Percentiles rank a stretch among this genome's conserved stretches.
phyloP scores from a whole-genome alignment of 2,329 filamentous ascomycete genomes.

The Aspergillus fumigatiaffinis region DNA sequence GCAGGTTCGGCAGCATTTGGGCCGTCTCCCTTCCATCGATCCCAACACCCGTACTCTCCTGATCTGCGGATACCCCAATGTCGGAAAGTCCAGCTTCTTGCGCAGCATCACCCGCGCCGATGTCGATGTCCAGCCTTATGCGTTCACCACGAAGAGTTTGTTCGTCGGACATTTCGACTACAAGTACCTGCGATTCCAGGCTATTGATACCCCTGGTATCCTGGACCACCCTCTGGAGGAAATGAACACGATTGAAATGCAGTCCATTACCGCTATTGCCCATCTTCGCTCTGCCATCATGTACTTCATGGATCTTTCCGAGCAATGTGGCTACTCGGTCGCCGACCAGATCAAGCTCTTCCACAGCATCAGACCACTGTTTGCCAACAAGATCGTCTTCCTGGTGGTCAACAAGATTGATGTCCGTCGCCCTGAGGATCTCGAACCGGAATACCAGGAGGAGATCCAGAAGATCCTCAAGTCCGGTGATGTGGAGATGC shows the following conservation, averaged over 20 bases:
- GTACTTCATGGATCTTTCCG: conserved; percentile 97
- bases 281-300: conserved; percentile 92
- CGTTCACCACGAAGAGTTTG: conserved; percentile 95
- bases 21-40: conserved; percentile 96
- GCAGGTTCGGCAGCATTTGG: conserved; percentile 93
- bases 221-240: conserved; percentile 95
- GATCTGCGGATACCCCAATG: conserved; percentile 96
- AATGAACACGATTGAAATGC: conserved; percentile 99
- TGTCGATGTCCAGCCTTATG: conserved; percentile 95
- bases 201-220: conserved; percentile 98
- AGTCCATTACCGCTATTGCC: conserved; percentile 95
- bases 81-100: conserved; percentile 95
- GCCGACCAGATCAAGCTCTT: conserved; percentile 91
- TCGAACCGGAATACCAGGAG: conserved; percentile 72
- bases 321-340: conserved; percentile 94
- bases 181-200: conserved; percentile 86
- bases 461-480: conserved; percentile 77
- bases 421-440: conserved; percentile 78
- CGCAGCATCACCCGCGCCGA: conserved; percentile 89
- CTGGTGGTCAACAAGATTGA: conserved; percentile 99
- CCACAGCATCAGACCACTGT: conserved; percentile 93
- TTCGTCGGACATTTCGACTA: conserved; percentile 98
- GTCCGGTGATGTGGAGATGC: conserved; percentile 82
- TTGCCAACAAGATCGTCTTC: conserved; percentile 96
- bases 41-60: conserved; percentile 93